A percentile compares a stretch with the other conserved stretches of the same genome.
Evolutionary conservation across 176 grass and related monocot genomes (phyloP).

Genomic region (Oryza punctata): DNA sequence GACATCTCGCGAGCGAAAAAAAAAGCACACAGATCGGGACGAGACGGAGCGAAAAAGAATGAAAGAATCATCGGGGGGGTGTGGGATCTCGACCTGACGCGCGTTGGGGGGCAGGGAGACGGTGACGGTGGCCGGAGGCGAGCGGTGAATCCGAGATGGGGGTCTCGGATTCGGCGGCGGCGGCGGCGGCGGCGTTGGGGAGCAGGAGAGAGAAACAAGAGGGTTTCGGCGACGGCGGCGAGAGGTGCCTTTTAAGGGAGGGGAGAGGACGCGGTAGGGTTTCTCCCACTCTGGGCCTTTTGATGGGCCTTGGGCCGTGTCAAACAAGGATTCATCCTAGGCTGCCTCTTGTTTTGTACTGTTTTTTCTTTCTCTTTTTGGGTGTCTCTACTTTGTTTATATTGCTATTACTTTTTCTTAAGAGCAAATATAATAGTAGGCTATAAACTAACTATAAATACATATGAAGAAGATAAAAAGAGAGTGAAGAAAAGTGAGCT

Average conservation of each 20-base stretch:
- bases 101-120: conserved; percentile 5
- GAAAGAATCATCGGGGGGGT: neutral
- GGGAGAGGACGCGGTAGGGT: conserved; percentile 35
- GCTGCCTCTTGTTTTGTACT: too few species aligned
- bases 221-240: conserved; percentile 50
- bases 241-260: conserved; percentile 52
- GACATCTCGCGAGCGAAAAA: neutral
- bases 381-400: neutral
- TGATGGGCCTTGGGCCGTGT: neutral
- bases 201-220: conserved; percentile 51
- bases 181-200: neutral
- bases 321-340: too few species aligned
- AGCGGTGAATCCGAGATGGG: conserved; percentile 54
- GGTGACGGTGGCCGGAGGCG: conserved; percentile 13
- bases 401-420: too few species aligned
- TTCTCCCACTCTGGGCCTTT: conserved; percentile 20
- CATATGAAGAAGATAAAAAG: too few species aligned
- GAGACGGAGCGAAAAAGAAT: too few species aligned
- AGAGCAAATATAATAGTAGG: too few species aligned
- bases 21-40: conserved; percentile 5
- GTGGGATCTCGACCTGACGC: conserved; percentile 20
- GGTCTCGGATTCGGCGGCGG: conserved; percentile 51
- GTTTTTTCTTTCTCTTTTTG: neutral
- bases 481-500: too few species aligned
- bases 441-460: too few species aligned